These are phyloP conservation scores for Breynia disticha DNA, from an alignment of 441 rosid genomes.

Conservation along the genomic window DNA sequence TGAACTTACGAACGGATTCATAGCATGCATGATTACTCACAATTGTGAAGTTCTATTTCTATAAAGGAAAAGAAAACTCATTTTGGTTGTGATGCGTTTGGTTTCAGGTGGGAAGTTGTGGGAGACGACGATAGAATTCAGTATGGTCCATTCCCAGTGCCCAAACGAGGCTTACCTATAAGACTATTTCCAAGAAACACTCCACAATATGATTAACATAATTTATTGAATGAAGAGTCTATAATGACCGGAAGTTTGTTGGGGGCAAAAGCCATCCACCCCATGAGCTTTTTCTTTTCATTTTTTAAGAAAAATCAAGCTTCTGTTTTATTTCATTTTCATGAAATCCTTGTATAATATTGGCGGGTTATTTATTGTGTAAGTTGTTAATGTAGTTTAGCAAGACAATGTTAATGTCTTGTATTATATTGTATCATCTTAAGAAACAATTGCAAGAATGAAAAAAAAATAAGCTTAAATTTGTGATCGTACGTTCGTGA, in stretches of 20 bases:
- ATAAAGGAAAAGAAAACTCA: no score
- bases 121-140: slow-evolving; percentile 74
- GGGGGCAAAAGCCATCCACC: slow-evolving; percentile 16
- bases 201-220: no score
- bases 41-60: no score
- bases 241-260: slow-evolving; percentile 3
- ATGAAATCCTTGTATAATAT: slow-evolving; percentile 9
- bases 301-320: neutral
- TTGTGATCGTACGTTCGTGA: slow-evolving; percentile 5
- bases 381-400: no score
- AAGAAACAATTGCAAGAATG: neutral
- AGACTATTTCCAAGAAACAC: slow-evolving; percentile 35
- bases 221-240: neutral
- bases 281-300: neutral
- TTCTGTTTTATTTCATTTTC: neutral
- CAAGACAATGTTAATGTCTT: no score
- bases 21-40: no score
- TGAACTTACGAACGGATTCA: no score
- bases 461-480: neutral
- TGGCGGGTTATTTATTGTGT: no score
- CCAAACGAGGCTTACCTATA: slow-evolving; percentile 67
- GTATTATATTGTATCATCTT: no score
- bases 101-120: slow-evolving; percentile 60
- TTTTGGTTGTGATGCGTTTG: slow-evolving; percentile 11
- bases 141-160: slow-evolving; percentile 89